Evolutionary conservation across 23 red algal species (phyloP), one percentile per base, ranked within the genome.

Genomic region (Pyropia yezoensis): DNA sequence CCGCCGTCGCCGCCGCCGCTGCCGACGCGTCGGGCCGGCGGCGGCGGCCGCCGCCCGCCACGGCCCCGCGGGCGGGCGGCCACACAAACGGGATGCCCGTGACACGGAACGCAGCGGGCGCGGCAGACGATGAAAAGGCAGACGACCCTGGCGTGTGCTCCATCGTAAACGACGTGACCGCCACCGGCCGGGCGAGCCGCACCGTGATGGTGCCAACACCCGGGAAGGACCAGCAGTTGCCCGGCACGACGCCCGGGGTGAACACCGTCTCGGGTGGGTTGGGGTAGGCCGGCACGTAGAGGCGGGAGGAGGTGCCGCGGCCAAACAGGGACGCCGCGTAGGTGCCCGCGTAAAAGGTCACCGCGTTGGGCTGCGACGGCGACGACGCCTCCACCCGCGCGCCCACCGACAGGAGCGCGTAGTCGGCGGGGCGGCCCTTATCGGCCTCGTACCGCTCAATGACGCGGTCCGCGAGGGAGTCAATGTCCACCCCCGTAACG

Each of bases 201-300:
- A 89, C 71, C n/a, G 64, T 89, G 56, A 89, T 28, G n/a, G 33
- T 62, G 2, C 62, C 76, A 18, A 39, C 62, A 1, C 84, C 84
- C 0, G 57, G 64, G 65, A 89, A 89, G 12, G 75, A 60, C 84
- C 84, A 89, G 61, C 84, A 89, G 33, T 73, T 80, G 16, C 84
- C 84, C 4, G 76, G 84, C 13, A 60, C 24, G 50, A 80, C 65
- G 57, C 78, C 84, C 12, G 84, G 84, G 33, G 69, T 60, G 55
- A 88, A 52, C 7, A 72, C 71, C 7, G 54, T 49, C 17, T 59
- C 69, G 19, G 83, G 62, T 3, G 32, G 39, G 4, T 63, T 59
- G 21, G 83, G 83, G n/a, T 27, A 14, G 26, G 52, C 33, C 39
- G 83, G 73, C 15, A 73, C 39, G 57, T 49, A 70, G 0, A 52